A percentile compares a stretch with the other conserved stretches of the same genome.
Evolutionary conservation across 2,329 filamentous ascomycete species (phyloP).

Genomic region (Colletotrichum sp.): DNA sequence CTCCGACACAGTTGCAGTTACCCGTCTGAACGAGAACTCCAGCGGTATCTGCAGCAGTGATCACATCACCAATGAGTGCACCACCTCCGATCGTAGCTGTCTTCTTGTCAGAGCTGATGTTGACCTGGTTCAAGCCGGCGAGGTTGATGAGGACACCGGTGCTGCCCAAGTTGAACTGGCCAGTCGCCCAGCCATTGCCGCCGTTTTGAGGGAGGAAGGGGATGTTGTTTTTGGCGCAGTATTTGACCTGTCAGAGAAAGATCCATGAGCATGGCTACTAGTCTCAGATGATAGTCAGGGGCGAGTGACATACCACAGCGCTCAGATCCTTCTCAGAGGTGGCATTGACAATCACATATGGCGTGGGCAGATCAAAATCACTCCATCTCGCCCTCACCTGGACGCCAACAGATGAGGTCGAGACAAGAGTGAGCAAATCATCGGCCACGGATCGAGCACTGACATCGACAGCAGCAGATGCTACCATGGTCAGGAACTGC

Average conservation of each 20-base stretch:
- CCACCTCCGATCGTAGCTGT: slow-evolving; percentile 22
- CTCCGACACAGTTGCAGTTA: slow-evolving; percentile 31
- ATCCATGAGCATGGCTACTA: background rate
- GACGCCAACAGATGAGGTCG: background rate
- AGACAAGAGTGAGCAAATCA: background rate
- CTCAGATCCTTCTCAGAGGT: slow-evolving; percentile 22
- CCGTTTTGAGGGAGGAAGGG: slow-evolving; percentile 20
- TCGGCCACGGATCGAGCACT: background rate
- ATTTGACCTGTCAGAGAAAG: background rate
- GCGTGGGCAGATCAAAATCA: slow-evolving; percentile 18
- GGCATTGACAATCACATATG: slow-evolving; percentile 22
- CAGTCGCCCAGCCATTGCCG: slow-evolving; percentile 21
- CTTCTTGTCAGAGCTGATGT: slow-evolving; percentile 19
- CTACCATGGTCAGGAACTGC: slow-evolving; percentile 10
- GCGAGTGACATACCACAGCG: background rate
- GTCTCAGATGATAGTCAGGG: background rate
- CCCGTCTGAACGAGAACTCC: slow-evolving; percentile 22
- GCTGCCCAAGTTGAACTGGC: slow-evolving; percentile 9
- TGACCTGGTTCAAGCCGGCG: slow-evolving; percentile 24
- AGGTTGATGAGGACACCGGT: slow-evolving; percentile 28
- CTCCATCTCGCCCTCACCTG: slow-evolving; percentile 22
- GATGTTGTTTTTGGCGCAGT: background rate
- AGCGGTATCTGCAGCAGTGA: slow-evolving; percentile 3
- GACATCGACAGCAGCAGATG: background rate
- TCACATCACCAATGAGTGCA: slow-evolving; percentile 11